Base-by-base conservation (phyloP, 108 stramenopile species). In the Seminavis robusta region DNA sequence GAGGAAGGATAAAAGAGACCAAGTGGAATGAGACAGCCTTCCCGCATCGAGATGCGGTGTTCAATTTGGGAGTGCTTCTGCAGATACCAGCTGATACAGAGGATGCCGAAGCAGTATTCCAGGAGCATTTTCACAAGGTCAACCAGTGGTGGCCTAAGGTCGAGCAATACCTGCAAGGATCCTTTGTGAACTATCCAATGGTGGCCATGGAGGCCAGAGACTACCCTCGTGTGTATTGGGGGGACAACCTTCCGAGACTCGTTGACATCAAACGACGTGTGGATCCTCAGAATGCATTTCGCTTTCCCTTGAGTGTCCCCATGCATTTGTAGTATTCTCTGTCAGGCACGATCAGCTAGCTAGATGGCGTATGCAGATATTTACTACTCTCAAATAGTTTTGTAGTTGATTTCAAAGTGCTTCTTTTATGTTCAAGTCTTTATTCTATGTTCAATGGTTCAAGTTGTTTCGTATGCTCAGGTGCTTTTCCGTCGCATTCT, bases 151-250 rank as follows among this genome's bases (percentile, higher is more conserved):
- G 13, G 59, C 59, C 6, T 27, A 39, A n/a, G n/a, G n/a, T n/a
- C n/a, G n/a, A n/a, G n/a, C n/a, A n/a, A 17, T 53, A 69, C 23
- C 38, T 69, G 43, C 21, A 48, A 33, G 67, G 67, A 2, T 42
- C 33, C 1, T 69, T 42, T 30, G 36, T 56, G 17, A 69, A 69
- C 29, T 62, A 69, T 46, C 60, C 67, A 13, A 61, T 62, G 67
- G 21, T 47, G 23, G 61, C 52, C 24, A 26, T 69, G 42, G n/a
- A n/a, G n/a, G n/a, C n/a, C n/a, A 30, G 46, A 5, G 44, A 61
- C 10, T 69, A 69, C 28, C 54, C 67, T 13, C n/a, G 16, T 2
- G 60, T 45, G 6, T 69, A 69, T 24, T 69, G 67, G 67, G 67
- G 43, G 3, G 28, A 50, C 30, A 69, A 69, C 32, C 24, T 62